Percentiles rank a stretch among this genome's conserved stretches.
These are phyloP conservation scores for Rhodomyrtus tomentosa DNA, from an alignment of 345 rosid species.

Conservation along the genomic window DNA sequence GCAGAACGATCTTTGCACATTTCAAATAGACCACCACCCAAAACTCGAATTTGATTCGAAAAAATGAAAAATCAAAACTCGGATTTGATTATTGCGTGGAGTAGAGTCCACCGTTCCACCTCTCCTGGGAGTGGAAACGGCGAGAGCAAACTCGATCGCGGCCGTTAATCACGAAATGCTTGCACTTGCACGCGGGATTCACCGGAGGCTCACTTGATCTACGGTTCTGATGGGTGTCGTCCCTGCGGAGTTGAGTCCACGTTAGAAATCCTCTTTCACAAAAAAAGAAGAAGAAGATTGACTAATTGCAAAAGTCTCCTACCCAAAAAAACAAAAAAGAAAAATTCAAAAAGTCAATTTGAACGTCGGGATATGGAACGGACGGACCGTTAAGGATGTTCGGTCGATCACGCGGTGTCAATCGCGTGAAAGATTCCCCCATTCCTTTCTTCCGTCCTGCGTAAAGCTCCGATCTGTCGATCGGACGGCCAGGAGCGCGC, in stretches of 20 bases:
- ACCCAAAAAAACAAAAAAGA: too few relatives aligned
- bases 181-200: not conserved
- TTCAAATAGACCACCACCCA: not conserved
- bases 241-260: too few relatives aligned
- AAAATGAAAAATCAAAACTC: not conserved
- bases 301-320: too few relatives aligned
- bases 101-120: not conserved
- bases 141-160: not conserved
- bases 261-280: not conserved
- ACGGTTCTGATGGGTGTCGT: not conserved
- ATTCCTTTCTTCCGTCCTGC: not conserved
- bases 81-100: not conserved
- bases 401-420: not conserved
- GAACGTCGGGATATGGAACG: not conserved
- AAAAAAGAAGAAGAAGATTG: not conserved
- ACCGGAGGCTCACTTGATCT: fast-evolving
- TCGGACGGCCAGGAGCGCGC: not conserved
- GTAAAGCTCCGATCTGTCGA: not conserved
- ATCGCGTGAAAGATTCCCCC: not conserved
- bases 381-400: not conserved
- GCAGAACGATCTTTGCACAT: too few relatives aligned
- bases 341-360: not conserved
- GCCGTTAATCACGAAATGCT: not conserved
- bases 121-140: fast-evolving
- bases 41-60: not conserved